Base-by-base conservation (phyloP, 202 grass and related monocot genomes). In the Setaria viridis region DNA sequence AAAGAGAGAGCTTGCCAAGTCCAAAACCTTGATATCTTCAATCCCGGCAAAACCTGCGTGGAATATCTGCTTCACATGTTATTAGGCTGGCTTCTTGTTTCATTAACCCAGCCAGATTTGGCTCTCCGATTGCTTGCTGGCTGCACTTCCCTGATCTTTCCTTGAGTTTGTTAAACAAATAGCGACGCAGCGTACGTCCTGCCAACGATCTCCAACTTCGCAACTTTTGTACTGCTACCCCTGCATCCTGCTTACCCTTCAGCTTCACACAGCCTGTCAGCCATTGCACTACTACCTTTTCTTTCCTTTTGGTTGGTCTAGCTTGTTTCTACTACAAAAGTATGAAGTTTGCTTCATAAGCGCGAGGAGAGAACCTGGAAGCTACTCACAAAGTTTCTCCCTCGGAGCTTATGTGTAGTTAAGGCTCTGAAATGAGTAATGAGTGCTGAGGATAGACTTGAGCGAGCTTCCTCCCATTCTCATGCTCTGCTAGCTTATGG, bases 1-100 rank as follows among this genome's bases (percentile, higher is more conserved):
- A 73, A 34, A 48, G 87, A 67, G 82, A 65, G 69, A 67, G 45
- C 43, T 45, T 77, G 85, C 72, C 66, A 72, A 77, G 72, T 77
- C 69, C 51, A 87, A 82, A 85, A 71, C 62, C 77, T 62, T 87
- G 77, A 85, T 81, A 91, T 88, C 81, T 87, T 77, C 77, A 49
- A 79, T 77, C 81, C 77, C 81, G 85, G 85, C 81, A 91, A 91
- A 79, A 11, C 71, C 72, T 88, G 85, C 77, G 64, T 85, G 82
- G 82, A 72, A 88, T 91, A 91, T 91, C 89, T 88, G 82, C 72
- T 72, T 87, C 89, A 91, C 85, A 91, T 88, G 89, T 80, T 51
- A 71, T 62, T 88, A 91, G 85, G 72, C 35, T 85, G 82, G 82
- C 85, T 59, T 70, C 55, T 85, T 77, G 74, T 90, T 84, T 84